Evolutionary conservation across 371 early-diverging fungal species (phyloP), one percentile per base, ranked within the genome.

Genomic region (Mortierella sp.): DNA sequence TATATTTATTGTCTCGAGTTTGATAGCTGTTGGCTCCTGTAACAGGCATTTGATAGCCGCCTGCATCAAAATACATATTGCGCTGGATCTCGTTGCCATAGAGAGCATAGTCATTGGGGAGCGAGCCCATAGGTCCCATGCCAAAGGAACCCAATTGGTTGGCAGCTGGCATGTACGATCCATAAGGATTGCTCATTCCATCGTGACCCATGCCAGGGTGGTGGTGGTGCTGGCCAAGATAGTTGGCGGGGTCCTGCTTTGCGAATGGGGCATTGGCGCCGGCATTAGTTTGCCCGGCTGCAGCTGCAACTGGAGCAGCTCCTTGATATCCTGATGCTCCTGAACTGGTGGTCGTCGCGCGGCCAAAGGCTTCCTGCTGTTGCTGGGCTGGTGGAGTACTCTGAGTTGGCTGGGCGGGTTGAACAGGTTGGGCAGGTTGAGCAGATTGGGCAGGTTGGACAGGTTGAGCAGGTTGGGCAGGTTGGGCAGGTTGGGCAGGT

Each of bases 131-230:
- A 23, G 92, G 93, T 45, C 85, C 90, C 84, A 94, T 87, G 34
- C 93, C 93, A 75, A 91, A 92, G 54, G 88, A 88, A 56, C 92
- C 89, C 26, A 88, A 61, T 67, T 86, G 87, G 54, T 84, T 84
- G 63, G 88, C 89, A 23, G 85, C 86, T 32, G 89, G 89, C 65
- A 89, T 73, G 63, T 90, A 89, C 3, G 88, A 88, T 35, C 76
- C 76, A 63, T 90, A 89, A 9, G 88, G 89, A n/a, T 88, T 86
- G 22, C 83, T 80, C 61, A 89, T 84, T 23, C 85, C 89, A 45
- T 89, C 91, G n/a, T 69, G 79, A 26, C 73, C 79, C 79, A 78
- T 73, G n/a, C 74, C 77, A 17, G 72, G 73, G 35, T 78, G 79
- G 35, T 71, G 81, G 47, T 68, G 82, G 19, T 66, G 76, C 47